Evolutionary conservation across 768 basidiomycete species (phyloP), one percentile per base, ranked within the genome.

Genomic region (Russula sp.): DNA sequence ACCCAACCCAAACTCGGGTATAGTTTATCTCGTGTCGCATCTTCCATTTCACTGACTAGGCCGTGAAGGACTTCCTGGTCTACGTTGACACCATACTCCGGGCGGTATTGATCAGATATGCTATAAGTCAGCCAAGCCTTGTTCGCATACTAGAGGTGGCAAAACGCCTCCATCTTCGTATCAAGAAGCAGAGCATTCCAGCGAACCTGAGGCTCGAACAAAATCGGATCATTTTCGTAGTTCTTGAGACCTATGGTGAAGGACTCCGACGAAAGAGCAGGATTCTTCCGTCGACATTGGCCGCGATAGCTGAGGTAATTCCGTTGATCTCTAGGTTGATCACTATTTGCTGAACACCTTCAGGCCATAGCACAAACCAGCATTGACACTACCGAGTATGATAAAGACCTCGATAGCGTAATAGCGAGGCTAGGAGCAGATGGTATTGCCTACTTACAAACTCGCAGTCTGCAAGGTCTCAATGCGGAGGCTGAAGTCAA

Each of bases 21-120:
- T 29, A 34, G 56, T 46, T 34, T 55, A 16, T 43, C 41, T 62
- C 45, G 35, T 22, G 32, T 56, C 35, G 32, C 47, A 32, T 55
- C 53, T 59, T 25, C 3, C 13, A 3, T 5, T 45, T 18, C 8
- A 34, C 35, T 64, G 29, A 60, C 39, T 20, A 11, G 62, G 11
- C 14, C 50, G 38, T 45, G 20, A 16, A 87, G 88, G 86, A 86
- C 42, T 69, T 91, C 50, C 68, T 89, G 11, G 66, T 74, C 2
- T 81, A 79, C 65, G 67, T 79, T n/a, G 87, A 88, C 63, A 82
- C 79, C 4, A 74, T 84, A n/a, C 72, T 90, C 22, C 77, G 87
- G 49, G 76, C 78, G 2, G 72, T 77, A 14, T 68, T 87, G 53
- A 75, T 75, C 41, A 78, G 85, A 56, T 77, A 83, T 59, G 62